phyloP scores from a whole-genome alignment of 495 filamentous ascomycete species.

The Hypomontagnella submonticulosa region DNA sequence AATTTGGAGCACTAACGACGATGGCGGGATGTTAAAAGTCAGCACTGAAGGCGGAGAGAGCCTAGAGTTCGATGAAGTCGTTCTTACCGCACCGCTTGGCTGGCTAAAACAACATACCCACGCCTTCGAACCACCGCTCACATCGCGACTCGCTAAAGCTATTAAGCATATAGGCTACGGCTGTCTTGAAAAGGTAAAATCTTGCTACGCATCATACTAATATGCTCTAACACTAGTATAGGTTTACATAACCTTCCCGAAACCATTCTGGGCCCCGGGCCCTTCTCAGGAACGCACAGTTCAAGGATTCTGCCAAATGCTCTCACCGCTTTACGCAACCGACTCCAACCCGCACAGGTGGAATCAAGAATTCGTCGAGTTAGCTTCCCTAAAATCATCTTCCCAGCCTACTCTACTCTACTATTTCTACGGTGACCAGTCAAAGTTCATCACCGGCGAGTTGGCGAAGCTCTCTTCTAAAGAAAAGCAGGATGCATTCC shows the following conservation, averaged over 20 bases:
- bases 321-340: constrained; percentile 70
- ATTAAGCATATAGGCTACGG: constrained; percentile 87
- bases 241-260: constrained; percentile 87
- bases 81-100: constrained; percentile 86
- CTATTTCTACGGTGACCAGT: constrained; percentile 82
- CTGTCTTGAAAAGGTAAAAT: constrained; percentile 79
- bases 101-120: constrained; percentile 83
- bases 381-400: constrained; percentile 70
- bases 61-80: constrained; percentile 80
- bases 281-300: constrained; percentile 43
- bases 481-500: constrained; percentile 55
- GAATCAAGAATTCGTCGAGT: constrained; percentile 83
- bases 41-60: constrained; percentile 63
- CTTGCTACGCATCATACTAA: background rate
- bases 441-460: constrained; percentile 55
- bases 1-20: constrained; percentile 60
- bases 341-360: constrained; percentile 71
- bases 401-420: constrained; percentile 91
- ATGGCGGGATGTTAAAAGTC: constrained; percentile 59
- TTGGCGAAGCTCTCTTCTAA: constrained; percentile 51
- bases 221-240: constrained; percentile 40
- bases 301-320: constrained; percentile 73
- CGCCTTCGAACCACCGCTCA: constrained; percentile 77
- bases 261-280: constrained; percentile 65
- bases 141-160: constrained; percentile 71